Percentiles rank a stretch among this genome's conserved stretches.
phyloP scores from a whole-genome alignment of 345 rosid species.

The Isatis tinctoria region DNA sequence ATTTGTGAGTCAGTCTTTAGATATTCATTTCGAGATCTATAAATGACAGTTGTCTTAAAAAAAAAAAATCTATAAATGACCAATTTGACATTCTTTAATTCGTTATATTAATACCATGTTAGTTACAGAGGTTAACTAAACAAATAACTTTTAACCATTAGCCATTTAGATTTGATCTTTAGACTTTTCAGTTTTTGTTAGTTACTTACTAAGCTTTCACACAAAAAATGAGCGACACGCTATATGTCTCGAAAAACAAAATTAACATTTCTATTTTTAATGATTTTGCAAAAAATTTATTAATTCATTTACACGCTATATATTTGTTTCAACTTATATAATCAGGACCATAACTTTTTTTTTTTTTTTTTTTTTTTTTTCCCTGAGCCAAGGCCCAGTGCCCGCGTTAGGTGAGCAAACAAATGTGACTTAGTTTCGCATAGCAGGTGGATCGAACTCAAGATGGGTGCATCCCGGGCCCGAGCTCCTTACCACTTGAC shows the following conservation, averaged over 20 bases:
- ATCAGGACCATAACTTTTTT: not conserved
- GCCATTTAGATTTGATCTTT: not conserved
- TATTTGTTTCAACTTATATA: not conserved
- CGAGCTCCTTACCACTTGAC: no score
- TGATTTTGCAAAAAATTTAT: not conserved
- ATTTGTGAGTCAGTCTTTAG: constrained; percentile 6
- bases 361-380: not conserved
- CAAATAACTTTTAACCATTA: not conserved
- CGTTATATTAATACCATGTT: not conserved
- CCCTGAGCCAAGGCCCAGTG: no score
- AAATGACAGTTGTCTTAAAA: no score
- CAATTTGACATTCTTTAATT: not conserved
- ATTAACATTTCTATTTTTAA: not conserved
- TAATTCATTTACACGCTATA: no score
- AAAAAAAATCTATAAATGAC: not conserved
- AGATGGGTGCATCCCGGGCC: no score
- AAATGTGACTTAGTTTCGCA: no score
- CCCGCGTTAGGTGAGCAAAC: no score
- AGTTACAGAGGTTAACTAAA: not conserved
- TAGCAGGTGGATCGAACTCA: no score
- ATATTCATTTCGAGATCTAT: not conserved
- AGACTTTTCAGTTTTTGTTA: not conserved
- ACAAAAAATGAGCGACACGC: not conserved
- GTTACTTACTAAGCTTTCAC: not conserved
- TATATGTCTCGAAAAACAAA: not conserved